Conservation (phyloP, 192 early-diverging fungal genomes). For the Gamsiella multidivaricata region DNA sequence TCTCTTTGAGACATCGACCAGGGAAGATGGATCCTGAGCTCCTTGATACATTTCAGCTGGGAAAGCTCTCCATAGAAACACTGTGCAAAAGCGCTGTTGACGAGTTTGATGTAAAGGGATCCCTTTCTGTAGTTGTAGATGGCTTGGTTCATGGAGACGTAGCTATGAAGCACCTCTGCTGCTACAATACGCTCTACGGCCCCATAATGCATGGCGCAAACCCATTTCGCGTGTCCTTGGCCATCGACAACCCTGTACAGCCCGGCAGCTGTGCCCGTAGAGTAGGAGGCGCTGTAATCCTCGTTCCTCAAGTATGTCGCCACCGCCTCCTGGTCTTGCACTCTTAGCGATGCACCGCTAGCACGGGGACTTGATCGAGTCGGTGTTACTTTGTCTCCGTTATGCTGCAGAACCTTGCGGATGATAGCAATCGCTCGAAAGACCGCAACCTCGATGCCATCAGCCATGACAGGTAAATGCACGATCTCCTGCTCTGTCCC, state of each 20-base stretch:
- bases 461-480: neutral
- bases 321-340: neutral
- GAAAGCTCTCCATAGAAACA: neutral
- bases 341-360: too few relatives aligned
- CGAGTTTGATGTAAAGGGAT: neutral
- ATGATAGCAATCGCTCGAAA: conserved; percentile 3
- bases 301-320: neutral
- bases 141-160: neutral
- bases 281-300: neutral
- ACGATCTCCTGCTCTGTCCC: neutral
- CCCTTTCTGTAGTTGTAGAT: neutral
- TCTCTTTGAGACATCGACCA: neutral
- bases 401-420: neutral
- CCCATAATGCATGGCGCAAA: neutral
- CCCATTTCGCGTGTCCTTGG: neutral
- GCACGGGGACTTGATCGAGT: neutral
- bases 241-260: neutral
- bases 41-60: neutral
- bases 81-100: neutral
- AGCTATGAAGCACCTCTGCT: neutral
- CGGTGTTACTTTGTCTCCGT: neutral
- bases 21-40: neutral
- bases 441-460: conserved; percentile 1
- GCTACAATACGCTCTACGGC: neutral
- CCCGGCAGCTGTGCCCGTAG: neutral